Evolutionary conservation across 2,329 filamentous ascomycete species (phyloP), one percentile per base, ranked within the genome.

Genomic region (Penicillium brevicompactum): DNA sequence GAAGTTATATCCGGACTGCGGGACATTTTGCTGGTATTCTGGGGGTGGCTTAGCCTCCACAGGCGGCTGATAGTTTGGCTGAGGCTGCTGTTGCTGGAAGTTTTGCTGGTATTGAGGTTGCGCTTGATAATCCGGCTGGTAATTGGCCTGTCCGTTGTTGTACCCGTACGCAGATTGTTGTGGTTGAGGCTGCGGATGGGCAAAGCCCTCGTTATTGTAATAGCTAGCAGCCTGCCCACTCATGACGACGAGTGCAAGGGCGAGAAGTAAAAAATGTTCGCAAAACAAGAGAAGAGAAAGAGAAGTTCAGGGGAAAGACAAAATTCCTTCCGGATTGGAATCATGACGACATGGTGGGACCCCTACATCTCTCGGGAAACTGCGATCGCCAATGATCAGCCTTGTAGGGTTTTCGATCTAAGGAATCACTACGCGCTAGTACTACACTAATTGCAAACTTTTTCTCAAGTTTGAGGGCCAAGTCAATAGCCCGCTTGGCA

Each of bases 1-100:
- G 70, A 95, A 97, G 45, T 68, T 66, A 57, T 73, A 71, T 31
- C 67, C 64, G 4, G 65, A 63, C 14, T 70, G 64, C 49, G 67
- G 66, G 45, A 64, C 61, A 62, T 68, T 59, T 65, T 69, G 60
- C 40, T 63, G 60, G 46, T 55, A 57, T 16, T 55, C 55, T 5
- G 56, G 57, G 0, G 55, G 63, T 11, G 58, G 61, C 47, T 70
- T 69, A 5, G 59, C 54, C 30, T 66, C 65, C 27, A 51, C n/a
- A 51, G 60, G 46, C 34, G 55, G 58, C 38, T 53, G 52, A 43
- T 52, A 49, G 34, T 34, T 32, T 10, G 22, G 56, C 13, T 53
- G 51, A 10, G 22, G 56, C 13, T 53, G 51, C 9, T 13, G 34
- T 16, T 46, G 34, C n/a, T 46, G 47, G 46, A 46, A 27, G 41